Conservation (phyloP, 1,139 yeast species). For the Maudiozyma humilis region DNA sequence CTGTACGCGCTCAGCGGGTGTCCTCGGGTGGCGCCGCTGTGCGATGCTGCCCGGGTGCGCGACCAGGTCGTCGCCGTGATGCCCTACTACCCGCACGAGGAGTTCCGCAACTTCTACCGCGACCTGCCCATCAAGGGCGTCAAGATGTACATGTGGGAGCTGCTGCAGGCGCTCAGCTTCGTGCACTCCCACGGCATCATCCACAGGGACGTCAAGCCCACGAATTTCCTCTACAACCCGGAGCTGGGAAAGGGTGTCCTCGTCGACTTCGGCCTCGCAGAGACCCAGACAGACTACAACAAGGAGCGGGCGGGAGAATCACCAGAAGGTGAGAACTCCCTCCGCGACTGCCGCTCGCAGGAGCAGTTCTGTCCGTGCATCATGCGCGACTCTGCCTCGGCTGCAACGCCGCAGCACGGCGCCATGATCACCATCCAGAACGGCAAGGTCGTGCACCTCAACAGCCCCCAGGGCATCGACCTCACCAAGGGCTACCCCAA, state of each 20-base stretch:
- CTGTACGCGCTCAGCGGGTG: slow-evolving; percentile 61
- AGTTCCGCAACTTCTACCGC: slow-evolving; percentile 79
- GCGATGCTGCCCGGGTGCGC: slow-evolving; percentile 77
- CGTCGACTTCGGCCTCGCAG: slow-evolving; percentile 92
- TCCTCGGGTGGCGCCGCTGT: slow-evolving; percentile 72
- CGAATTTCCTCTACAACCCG: slow-evolving; percentile 77
- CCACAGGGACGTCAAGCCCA: slow-evolving; percentile 86
- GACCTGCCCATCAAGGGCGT: slow-evolving; percentile 74
- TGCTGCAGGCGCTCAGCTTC: slow-evolving; percentile 65
- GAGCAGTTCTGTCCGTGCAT: slow-evolving; percentile 30
- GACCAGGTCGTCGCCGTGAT: slow-evolving; percentile 91
- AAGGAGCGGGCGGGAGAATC: too few species aligned
- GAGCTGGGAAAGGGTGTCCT: slow-evolving; percentile 69
- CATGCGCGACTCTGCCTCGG: slow-evolving; percentile 12
- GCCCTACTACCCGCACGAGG: slow-evolving; percentile 87
- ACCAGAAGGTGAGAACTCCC: slow-evolving; percentile 9
- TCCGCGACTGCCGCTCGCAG: slow-evolving; percentile 29
- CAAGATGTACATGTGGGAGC: slow-evolving; percentile 69
- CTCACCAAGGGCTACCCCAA: slow-evolving; percentile 63
- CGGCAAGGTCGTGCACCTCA: slow-evolving; percentile 26
- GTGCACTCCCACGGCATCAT: slow-evolving; percentile 71
- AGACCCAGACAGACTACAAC: slow-evolving; percentile 32
- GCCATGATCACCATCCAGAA: slow-evolving; percentile 28
- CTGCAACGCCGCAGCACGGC: slow-evolving; percentile 8
- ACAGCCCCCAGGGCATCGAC: slow-evolving; percentile 27